Evolutionary conservation across 306 rosid genomes (phyloP).

Genomic region (Erythrophleum fordii): DNA sequence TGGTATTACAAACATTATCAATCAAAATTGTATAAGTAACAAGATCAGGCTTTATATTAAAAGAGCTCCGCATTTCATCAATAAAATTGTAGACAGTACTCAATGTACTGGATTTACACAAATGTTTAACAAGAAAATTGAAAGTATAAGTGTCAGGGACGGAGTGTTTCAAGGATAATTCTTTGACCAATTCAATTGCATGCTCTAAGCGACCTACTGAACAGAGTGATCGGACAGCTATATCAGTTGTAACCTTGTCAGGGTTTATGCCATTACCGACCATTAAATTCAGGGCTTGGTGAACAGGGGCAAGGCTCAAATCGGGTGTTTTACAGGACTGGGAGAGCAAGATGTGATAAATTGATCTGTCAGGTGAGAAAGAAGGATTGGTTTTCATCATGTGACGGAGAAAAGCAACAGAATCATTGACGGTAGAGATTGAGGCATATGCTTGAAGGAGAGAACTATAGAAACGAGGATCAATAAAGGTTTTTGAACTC

Average conservation of each 20-base stretch:
- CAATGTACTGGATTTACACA: conserved; percentile 63
- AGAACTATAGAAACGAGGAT: conserved; percentile 60
- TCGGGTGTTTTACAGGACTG: conserved; percentile 58
- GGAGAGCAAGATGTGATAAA: conserved; percentile 66
- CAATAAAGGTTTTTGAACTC: conserved; percentile 38
- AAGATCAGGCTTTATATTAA: conserved; percentile 69
- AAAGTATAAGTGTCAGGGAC: conserved; percentile 70
- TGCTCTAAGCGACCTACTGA: conserved; percentile 53
- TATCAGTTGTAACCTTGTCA: conserved; percentile 65
- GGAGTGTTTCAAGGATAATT: conserved; percentile 58
- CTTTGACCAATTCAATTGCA: conserved; percentile 60
- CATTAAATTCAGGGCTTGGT: conserved; percentile 75
- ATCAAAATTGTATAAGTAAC: conserved; percentile 81
- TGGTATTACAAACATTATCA: conserved; percentile 78
- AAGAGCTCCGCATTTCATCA: conserved; percentile 53
- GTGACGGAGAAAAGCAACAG: conserved; percentile 73
- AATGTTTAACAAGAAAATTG: conserved; percentile 66
- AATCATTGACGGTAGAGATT: conserved; percentile 63
- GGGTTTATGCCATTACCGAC: conserved; percentile 59
- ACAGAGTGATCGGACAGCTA: conserved; percentile 74
- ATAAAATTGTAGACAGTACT: conserved; percentile 61
- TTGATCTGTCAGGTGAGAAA: conserved; percentile 74
- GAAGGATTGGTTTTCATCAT: conserved; percentile 61
- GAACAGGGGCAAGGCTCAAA: conserved; percentile 60
- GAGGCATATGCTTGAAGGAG: conserved; percentile 77